These are phyloP conservation scores for Echium plantagineum DNA, from an alignment of 257 asterid species.

Conservation along the genomic window DNA sequence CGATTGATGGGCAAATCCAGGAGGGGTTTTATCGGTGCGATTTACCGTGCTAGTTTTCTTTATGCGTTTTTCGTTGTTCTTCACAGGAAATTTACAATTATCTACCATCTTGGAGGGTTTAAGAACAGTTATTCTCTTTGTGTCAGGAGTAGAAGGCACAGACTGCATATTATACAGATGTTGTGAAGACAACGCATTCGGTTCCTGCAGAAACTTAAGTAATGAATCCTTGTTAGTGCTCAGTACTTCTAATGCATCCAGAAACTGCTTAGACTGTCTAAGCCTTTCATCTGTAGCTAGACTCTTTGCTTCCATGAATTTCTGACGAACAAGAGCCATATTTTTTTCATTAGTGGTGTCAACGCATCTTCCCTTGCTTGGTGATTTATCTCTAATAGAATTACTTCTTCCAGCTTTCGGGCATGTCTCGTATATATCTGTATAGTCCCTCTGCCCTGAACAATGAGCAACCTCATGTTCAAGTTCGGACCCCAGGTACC, in stretches of 20 bases:
- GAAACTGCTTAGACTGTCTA: slow-evolving; percentile 76
- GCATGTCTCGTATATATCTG: slow-evolving; percentile 63
- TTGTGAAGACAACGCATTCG: slow-evolving; percentile 60
- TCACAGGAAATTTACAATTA: slow-evolving; percentile 26
- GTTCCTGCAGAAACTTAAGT: slow-evolving; percentile 84
- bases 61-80: slow-evolving; percentile 32
- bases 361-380: slow-evolving; percentile 37
- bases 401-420: slow-evolving; percentile 34
- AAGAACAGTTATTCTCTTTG: slow-evolving; percentile 84
- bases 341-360: slow-evolving; percentile 35
- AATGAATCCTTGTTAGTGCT: slow-evolving; percentile 80
- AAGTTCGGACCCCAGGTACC: slow-evolving; percentile 22
- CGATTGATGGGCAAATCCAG: slow-evolving; percentile 28
- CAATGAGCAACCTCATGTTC: slow-evolving; percentile 26
- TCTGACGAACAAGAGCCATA: slow-evolving; percentile 84
- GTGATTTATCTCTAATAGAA: slow-evolving; percentile 21
- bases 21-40: slow-evolving; percentile 25
- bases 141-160: slow-evolving; percentile 54
- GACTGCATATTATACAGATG: slow-evolving; percentile 43
- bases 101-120: slow-evolving; percentile 71
- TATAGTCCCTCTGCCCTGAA: slow-evolving; percentile 39
- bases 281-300: slow-evolving; percentile 69
- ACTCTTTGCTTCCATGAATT: slow-evolving; percentile 81
- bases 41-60: slow-evolving; percentile 25
- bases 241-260: slow-evolving; percentile 77